A percentile compares a stretch with the other conserved stretches of the same genome.
Evolutionary conservation across 208 protist species (phyloP).

Genomic region (Porcisia hertigi): DNA sequence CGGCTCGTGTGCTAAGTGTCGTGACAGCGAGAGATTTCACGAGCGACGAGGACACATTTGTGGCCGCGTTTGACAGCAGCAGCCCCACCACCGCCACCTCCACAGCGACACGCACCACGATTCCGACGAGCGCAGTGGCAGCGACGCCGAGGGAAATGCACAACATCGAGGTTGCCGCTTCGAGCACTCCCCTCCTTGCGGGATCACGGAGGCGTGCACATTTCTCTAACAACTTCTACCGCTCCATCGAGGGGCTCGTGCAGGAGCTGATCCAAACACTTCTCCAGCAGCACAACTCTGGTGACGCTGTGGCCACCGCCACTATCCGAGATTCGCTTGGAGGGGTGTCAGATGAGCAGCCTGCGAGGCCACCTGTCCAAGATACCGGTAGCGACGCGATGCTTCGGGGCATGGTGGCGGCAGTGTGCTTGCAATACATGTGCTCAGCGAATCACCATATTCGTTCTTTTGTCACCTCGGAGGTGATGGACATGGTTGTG

Average conservation of each 20-base stretch:
- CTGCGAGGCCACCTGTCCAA: background rate
- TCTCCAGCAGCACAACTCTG: constrained; percentile 19
- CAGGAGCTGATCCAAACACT: constrained; percentile 58
- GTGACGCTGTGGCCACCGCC: background rate
- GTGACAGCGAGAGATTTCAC: constrained; percentile 40
- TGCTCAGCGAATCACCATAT: constrained; percentile 64
- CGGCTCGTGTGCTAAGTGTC: constrained; percentile 38
- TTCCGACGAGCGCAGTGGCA: background rate
- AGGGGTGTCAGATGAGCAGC: background rate
- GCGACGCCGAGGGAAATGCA: background rate
- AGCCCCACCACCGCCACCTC: background rate
- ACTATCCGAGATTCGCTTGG: background rate
- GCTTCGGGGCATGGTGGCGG: constrained; percentile 37
- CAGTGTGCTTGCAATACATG: constrained; percentile 70
- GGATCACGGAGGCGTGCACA: constrained; percentile 20
- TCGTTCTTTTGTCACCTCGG: constrained; percentile 68
- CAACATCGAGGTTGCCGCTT: background rate
- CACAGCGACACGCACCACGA: background rate
- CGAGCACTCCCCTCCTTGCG: background rate
- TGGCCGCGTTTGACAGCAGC: background rate
- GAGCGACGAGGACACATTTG: constrained; percentile 11
- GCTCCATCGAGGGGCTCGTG: constrained; percentile 46
- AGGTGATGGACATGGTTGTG: constrained; percentile 70
- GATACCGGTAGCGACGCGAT: constrained; percentile 18
- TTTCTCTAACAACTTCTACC: constrained; percentile 81